These are phyloP conservation scores for Chytriomyces sp. DNA, from an alignment of 192 early-diverging fungal genomes.

Conservation along the genomic window DNA sequence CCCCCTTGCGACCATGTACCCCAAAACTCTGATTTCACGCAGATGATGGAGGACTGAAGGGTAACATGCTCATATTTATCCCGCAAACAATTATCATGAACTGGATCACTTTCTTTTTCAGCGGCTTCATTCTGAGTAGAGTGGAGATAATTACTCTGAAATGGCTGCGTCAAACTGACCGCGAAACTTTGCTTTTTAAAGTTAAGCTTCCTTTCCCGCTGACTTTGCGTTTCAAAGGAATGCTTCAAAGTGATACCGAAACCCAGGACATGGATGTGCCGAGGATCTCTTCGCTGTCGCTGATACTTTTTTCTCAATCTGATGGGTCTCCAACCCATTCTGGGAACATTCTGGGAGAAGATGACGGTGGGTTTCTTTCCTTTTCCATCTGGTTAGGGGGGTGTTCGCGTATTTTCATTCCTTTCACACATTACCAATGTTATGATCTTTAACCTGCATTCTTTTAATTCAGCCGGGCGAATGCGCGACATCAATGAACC, in stretches of 20 bases:
- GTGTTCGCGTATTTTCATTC: not conserved
- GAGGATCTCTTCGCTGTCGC: conserved; percentile 93
- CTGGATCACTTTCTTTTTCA: conserved; percentile 99
- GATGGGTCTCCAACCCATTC: conserved; percentile 93
- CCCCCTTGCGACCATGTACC: not conserved
- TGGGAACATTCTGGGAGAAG: conserved; percentile 86
- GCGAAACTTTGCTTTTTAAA: conserved; percentile 28
- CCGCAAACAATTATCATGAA: conserved; percentile 98
- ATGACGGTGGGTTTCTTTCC: conserved; percentile 64
- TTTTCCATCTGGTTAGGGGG: not conserved
- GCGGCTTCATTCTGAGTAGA: conserved; percentile 91
- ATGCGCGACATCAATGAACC: conserved; percentile 90
- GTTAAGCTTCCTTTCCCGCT: conserved; percentile 96
- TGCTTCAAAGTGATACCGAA: conserved; percentile 95
- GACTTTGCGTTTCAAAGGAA: conserved; percentile 94
- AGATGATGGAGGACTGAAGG: conserved; percentile 98
- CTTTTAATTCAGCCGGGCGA: conserved; percentile 63
- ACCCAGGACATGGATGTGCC: conserved; percentile 97
- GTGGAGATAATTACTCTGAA: conserved; percentile 37
- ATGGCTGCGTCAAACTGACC: not conserved
- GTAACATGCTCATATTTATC: conserved; percentile 96
- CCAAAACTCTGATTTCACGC: not conserved
- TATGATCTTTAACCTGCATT: conserved; percentile 15
- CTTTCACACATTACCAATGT: not conserved
- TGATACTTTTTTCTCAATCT: conserved; percentile 99